phyloP scores from a whole-genome alignment of 140 eudicot genomes.

The Stevia rebaudiana region DNA sequence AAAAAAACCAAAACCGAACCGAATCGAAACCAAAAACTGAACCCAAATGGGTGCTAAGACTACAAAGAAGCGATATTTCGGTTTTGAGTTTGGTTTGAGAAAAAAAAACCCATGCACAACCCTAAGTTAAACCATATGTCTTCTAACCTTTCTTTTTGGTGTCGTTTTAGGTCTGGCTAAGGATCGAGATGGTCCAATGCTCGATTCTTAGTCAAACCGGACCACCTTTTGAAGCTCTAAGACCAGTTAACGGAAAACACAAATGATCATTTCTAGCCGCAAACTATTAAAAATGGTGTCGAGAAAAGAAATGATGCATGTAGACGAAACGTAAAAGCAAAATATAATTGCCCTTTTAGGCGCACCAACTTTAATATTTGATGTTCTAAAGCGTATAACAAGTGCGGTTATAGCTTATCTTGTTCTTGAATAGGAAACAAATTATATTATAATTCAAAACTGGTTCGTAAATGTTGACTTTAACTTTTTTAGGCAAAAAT shows the following conservation, averaged over 20 bases:
- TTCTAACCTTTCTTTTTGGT: no score
- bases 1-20: no score
- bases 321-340: slow-evolving; percentile 21
- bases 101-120: no score
- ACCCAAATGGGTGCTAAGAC: no score
- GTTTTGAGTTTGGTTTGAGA: no score
- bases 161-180: no score
- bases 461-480: background rate
- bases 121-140: no score
- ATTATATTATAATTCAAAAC: background rate
- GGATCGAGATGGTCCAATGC: background rate
- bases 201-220: background rate
- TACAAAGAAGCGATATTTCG: no score
- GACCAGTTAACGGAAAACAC: background rate
- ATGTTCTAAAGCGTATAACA: background rate
- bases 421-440: background rate
- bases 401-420: background rate
- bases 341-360: slow-evolving; percentile 18
- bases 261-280: background rate
- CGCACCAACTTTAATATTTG: slow-evolving; percentile 13
- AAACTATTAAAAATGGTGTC: background rate
- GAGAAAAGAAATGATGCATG: background rate
- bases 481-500: background rate
- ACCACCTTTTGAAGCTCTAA: background rate
- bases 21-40: no score